Evolutionary conservation across 176 grass and related monocot genomes (phyloP), one percentile per base, ranked within the genome.

Genomic region (Avena atlantica): DNA sequence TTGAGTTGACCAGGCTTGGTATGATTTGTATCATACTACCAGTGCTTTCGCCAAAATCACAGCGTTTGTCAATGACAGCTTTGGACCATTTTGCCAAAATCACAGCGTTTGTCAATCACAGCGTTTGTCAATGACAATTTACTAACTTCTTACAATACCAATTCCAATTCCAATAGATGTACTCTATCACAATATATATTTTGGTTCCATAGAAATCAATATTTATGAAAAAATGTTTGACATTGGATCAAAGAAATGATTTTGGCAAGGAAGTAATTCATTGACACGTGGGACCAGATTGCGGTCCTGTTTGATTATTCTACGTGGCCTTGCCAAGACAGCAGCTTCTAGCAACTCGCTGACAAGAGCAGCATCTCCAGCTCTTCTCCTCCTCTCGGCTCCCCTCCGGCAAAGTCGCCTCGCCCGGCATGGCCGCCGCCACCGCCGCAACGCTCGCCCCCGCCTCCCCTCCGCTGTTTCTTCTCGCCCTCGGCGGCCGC

Each of bases 371-470:
- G 75, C 79, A 75, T 75, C 68, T 85, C 27, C 14, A 80, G 51
- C 78, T 24, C 24, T 6, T 23, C 73, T 78, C 40, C 47, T 50
- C 79, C 63, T 48, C 47, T 81, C 62, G 17, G 61, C 57, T 16
- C 24, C 55, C 15, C 40, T 51, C 21, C 69, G 48, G 12, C 57
- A 34, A 74, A 16, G 6, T 60, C 81, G 52, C 23, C 34, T 78
- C 58, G 63, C 17, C n/a, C 44, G 37, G 34, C 78, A 92, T 90
- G 88, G 90, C 76, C 14, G 29, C 94, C 14, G 40, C 94, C 21
- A 14, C 65, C 15, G 74, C 44, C 23, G 58, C 51, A 24, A 86
- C 67, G 59, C 88, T 91, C 71, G 20, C 71, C 23, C 17, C 58
- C 19, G 66, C 25, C 45, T 84, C 31, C 76, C 24, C 82, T 74